Percentiles rank a stretch among this genome's conserved stretches.
Conservation (phyloP, 208 protist species). For the Leishmania mexicana region DNA sequence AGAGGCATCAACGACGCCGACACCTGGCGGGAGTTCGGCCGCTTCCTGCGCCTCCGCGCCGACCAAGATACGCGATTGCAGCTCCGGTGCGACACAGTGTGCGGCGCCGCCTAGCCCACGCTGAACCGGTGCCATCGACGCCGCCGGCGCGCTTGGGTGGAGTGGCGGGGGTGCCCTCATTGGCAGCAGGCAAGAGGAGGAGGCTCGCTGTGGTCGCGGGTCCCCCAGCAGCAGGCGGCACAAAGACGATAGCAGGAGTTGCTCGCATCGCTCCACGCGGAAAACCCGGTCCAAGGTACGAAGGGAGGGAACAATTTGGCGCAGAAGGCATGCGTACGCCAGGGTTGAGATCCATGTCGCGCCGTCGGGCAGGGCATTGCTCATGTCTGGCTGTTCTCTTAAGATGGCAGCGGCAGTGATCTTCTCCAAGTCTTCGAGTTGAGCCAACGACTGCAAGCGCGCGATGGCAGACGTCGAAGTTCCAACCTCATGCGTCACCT, state of each 20-base stretch:
- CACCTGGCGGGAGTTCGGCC: not conserved
- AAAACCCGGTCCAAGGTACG: slow-evolving; percentile 10
- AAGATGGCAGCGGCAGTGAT: not conserved
- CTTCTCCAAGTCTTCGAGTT: slow-evolving; percentile 15
- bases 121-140: not conserved
- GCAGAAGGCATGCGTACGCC: slow-evolving; percentile 28
- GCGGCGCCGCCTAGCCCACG: slow-evolving; percentile 27
- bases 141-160: slow-evolving; percentile 4
- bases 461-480: slow-evolving; percentile 9
- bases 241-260: slow-evolving; percentile 12
- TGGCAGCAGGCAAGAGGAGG: not conserved
- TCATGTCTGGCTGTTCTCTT: slow-evolving; percentile 1
- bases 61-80: slow-evolving; percentile 32
- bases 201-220: not conserved
- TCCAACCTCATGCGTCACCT: not conserved
- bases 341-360: slow-evolving; percentile 16
- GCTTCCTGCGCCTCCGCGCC: not conserved
- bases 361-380: not conserved
- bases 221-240: slow-evolving; percentile 13
- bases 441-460: not conserved
- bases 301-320: slow-evolving; percentile 25
- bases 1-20: not conserved
- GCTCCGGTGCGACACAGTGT: slow-evolving; percentile 22
- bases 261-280: slow-evolving; percentile 14
- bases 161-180: slow-evolving; percentile 18